phyloP scores from a whole-genome alignment of 768 basidiomycete species.

The Cystobasidium ongulense region DNA sequence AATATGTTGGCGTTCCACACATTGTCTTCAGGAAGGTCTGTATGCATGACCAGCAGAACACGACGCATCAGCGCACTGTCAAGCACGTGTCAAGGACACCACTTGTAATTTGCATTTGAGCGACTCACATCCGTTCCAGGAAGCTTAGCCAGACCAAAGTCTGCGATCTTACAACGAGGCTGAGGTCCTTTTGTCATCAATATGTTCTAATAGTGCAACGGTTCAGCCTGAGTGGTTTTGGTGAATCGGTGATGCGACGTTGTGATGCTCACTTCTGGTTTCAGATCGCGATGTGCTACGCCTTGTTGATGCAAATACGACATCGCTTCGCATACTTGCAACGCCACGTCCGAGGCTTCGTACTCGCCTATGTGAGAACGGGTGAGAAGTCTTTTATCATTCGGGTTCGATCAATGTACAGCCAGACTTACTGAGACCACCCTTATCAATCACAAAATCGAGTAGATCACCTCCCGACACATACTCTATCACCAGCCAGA shows the following conservation, averaged over 20 bases:
- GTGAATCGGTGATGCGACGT: not conserved
- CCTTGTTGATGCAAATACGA: slow-evolving; percentile 51
- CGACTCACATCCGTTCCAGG: slow-evolving; percentile 60
- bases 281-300: slow-evolving; percentile 86
- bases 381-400: not conserved
- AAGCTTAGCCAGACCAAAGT: slow-evolving; percentile 93
- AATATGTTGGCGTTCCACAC: slow-evolving; percentile 92
- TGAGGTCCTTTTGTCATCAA: slow-evolving; percentile 35
- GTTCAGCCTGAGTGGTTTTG: not conserved
- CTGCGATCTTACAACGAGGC: slow-evolving; percentile 76
- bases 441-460: slow-evolving; percentile 53
- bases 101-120: not conserved
- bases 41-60: too few relatives aligned
- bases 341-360: slow-evolving; percentile 61
- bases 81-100: too few relatives aligned
- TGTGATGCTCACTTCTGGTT: slow-evolving; percentile 51
- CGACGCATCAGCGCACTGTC: not conserved
- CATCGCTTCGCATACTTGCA: slow-evolving; percentile 59
- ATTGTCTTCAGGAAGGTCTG: slow-evolving; percentile 58
- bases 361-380: slow-evolving; percentile 42
- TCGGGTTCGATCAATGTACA: not conserved
- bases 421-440: not conserved
- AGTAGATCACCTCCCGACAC: slow-evolving; percentile 75
- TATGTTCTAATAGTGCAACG: slow-evolving; percentile 37
- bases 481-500: slow-evolving; percentile 40